Conservation (phyloP, 129 eudicot genomes). For the Kitagawia praeruptora region DNA sequence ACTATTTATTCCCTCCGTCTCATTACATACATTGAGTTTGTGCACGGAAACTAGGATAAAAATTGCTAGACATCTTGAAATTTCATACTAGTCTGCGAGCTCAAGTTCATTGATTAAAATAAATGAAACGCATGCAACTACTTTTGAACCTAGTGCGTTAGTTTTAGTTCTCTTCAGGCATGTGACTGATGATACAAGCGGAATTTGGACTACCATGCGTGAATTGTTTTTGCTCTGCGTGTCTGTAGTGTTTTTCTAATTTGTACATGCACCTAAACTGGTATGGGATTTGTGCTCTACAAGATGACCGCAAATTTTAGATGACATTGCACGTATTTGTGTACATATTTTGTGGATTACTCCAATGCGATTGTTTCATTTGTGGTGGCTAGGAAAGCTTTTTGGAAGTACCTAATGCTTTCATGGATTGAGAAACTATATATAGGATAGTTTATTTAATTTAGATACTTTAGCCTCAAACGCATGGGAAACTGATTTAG, state of each 20-base stretch:
- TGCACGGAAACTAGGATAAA: too few relatives aligned
- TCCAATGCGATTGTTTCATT: not conserved
- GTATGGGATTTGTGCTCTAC: not conserved
- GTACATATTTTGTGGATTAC: not conserved
- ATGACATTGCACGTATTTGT: not conserved
- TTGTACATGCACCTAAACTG: not conserved
- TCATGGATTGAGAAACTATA: not conserved
- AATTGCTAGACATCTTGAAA: not conserved
- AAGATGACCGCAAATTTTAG: not conserved
- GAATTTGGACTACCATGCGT: not conserved
- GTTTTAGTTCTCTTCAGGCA: not conserved
- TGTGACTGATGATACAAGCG: not conserved
- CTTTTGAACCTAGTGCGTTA: not conserved
- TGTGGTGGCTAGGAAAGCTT: not conserved
- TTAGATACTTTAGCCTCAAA: not conserved
- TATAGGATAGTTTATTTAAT: not conserved
- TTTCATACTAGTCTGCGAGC: not conserved
- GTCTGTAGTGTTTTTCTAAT: too few relatives aligned
- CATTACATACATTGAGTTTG: too few relatives aligned
- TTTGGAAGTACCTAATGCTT: not conserved
- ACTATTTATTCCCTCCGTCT: too few relatives aligned
- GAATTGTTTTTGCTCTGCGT: not conserved
- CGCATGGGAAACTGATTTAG: not conserved
- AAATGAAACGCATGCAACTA: not conserved
- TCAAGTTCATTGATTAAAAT: not conserved